Percentiles rank a stretch among this genome's conserved stretches.
Conservation (phyloP, 176 grass and related monocot species). For the Otatea glauca region DNA sequence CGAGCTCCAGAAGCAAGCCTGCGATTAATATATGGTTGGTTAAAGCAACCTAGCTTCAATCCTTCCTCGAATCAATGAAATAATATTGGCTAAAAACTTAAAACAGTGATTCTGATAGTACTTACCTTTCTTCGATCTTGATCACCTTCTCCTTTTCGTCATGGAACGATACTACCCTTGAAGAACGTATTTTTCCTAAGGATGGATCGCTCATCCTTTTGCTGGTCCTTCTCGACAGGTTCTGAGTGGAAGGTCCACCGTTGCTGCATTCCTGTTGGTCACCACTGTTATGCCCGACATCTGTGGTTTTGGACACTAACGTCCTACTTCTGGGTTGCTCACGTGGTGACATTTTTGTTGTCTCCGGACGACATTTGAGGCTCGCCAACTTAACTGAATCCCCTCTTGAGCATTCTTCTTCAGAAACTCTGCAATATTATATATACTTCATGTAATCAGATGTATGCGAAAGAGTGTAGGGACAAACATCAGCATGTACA, state of each 20-base stretch:
- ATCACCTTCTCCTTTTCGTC: conserved; percentile 59
- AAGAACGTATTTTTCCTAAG: conserved; percentile 47
- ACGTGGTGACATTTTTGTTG: conserved; percentile 52
- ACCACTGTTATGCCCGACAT: conserved; percentile 7
- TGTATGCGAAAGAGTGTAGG: not conserved
- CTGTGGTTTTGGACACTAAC: conserved; percentile 48
- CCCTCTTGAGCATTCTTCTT: conserved; percentile 33
- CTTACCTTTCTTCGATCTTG: conserved; percentile 79
- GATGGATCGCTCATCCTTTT: conserved; percentile 46
- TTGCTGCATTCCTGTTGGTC: conserved; percentile 21
- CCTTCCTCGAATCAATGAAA: not conserved
- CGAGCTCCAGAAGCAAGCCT: conserved; percentile 85
- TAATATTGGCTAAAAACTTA: not conserved
- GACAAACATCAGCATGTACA: not conserved
- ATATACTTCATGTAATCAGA: not conserved
- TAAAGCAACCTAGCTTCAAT: conserved; percentile 31
- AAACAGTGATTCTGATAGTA: conserved; percentile 3
- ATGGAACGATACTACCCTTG: conserved; percentile 56
- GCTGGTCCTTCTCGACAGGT: conserved; percentile 52
- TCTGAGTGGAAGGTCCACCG: conserved; percentile 37
- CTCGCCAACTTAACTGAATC: conserved; percentile 25
- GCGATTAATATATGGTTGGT: not conserved
- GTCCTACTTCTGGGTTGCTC: conserved; percentile 43
- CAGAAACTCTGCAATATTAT: conserved; percentile 25
- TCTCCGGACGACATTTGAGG: not conserved